Evolutionary conservation across 2,329 filamentous ascomycete genomes (phyloP).

Genomic region (Phyllosticta paracitricarpa): DNA sequence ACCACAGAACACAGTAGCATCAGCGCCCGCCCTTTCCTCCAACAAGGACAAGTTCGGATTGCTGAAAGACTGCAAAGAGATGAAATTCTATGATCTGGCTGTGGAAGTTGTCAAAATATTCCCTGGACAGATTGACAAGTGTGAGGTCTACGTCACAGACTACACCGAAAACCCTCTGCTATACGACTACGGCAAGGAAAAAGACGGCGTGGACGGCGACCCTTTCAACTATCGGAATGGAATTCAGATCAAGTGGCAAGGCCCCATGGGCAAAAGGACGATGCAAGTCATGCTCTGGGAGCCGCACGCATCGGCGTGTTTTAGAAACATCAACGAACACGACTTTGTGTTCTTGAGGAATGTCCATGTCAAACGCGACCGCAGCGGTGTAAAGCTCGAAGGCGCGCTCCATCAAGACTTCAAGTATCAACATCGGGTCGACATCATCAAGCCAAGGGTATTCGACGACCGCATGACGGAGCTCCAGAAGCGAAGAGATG

Average conservation of each 20-base stretch:
- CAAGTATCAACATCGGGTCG: slow-evolving; percentile 41
- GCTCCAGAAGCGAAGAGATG: slow-evolving; percentile 24
- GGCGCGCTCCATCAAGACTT: slow-evolving; percentile 59
- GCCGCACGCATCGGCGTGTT: slow-evolving; percentile 53
- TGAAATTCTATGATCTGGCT: slow-evolving; percentile 56
- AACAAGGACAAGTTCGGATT: slow-evolving; percentile 19
- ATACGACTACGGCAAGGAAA: slow-evolving; percentile 39
- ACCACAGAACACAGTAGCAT: not conserved
- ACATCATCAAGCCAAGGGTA: slow-evolving; percentile 42
- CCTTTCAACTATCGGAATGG: slow-evolving; percentile 43
- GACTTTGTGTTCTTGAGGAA: slow-evolving; percentile 61
- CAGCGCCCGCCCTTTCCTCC: not conserved
- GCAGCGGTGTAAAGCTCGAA: slow-evolving; percentile 47
- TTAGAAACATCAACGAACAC: slow-evolving; percentile 44
- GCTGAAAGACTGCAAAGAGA: slow-evolving; percentile 51
- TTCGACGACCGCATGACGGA: slow-evolving; percentile 41
- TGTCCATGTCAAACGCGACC: slow-evolving; percentile 52
- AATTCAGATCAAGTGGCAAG: slow-evolving; percentile 48
- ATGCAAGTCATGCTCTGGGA: slow-evolving; percentile 64
- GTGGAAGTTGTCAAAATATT: slow-evolving; percentile 59
- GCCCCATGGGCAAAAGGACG: slow-evolving; percentile 63
- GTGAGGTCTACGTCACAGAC: slow-evolving; percentile 65
- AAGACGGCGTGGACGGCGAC: slow-evolving; percentile 41
- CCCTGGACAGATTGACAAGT: slow-evolving; percentile 22
- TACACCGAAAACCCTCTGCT: slow-evolving; percentile 65